Conservation (phyloP, 2,329 filamentous ascomycete species). For the Endoconidiophora laricicola region DNA sequence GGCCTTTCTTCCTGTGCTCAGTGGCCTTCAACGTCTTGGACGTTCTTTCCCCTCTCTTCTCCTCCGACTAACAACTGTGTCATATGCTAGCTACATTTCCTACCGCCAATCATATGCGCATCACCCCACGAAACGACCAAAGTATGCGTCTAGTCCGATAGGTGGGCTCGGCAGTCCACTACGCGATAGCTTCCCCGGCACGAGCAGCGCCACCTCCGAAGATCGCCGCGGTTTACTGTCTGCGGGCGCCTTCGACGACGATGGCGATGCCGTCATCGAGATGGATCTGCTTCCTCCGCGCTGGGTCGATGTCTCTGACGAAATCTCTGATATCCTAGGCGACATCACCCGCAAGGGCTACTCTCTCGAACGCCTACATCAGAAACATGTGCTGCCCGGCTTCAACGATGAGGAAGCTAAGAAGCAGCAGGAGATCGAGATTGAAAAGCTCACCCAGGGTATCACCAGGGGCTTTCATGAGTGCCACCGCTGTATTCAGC, state of each 20-base stretch:
- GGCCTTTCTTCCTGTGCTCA: constrained; percentile 16
- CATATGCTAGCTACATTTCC: constrained; percentile 64
- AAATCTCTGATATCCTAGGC: constrained; percentile 68
- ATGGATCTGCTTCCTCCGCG: constrained; percentile 93
- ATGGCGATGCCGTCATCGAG: constrained; percentile 90
- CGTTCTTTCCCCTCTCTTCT: too few relatives aligned
- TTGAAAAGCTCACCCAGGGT: constrained; percentile 75
- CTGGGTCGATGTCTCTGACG: constrained; percentile 90
- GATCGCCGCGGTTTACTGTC: constrained; percentile 69
- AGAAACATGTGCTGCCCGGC: constrained; percentile 89
- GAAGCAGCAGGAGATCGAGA: constrained; percentile 70
- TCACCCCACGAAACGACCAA: constrained; percentile 73
- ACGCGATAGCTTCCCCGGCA: constrained; percentile 39
- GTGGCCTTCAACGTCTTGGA: neutral
- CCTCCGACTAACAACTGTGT: constrained; percentile 2
- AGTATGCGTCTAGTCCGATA: constrained; percentile 33
- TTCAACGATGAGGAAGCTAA: constrained; percentile 93
- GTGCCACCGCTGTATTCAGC: constrained; percentile 77
- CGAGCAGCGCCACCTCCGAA: constrained; percentile 26
- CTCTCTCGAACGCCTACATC: constrained; percentile 78
- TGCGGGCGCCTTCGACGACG: constrained; percentile 58
- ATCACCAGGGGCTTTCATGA: constrained; percentile 81
- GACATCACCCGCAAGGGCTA: constrained; percentile 71
- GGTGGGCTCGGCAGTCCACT: constrained; percentile 39
- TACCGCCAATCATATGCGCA: constrained; percentile 98